A percentile compares a stretch with the other conserved stretches of the same genome.
Conservation (phyloP, 2,329 filamentous ascomycete species). For the Colletotrichum somersetense region DNA sequence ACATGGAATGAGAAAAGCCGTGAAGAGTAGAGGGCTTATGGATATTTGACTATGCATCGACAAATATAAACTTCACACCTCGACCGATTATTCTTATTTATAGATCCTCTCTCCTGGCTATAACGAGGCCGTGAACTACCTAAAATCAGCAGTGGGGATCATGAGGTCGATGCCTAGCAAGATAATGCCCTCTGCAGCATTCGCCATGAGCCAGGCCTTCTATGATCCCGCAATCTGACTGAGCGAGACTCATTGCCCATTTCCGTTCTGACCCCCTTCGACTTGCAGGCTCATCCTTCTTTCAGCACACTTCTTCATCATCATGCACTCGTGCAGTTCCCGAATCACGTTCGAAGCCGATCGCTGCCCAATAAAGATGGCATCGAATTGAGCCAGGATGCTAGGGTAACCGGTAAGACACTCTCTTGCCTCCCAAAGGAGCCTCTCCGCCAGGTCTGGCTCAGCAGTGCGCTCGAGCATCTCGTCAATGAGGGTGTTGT, state of each 20-base stretch:
- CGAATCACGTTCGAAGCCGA: conserved; percentile 22
- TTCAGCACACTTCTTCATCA: conserved; percentile 25
- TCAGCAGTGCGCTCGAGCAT: conserved; percentile 31
- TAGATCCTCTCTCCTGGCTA: background rate
- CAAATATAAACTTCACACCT: no score
- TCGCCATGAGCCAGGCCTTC: background rate
- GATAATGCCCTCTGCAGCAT: no score
- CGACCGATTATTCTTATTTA: background rate
- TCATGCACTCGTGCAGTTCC: conserved; percentile 33
- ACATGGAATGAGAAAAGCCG: no score
- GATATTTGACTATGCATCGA: no score
- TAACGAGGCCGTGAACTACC: background rate
- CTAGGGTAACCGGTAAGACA: conserved; percentile 23
- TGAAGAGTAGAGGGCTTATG: no score
- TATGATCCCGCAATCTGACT: background rate
- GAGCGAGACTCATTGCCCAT: background rate
- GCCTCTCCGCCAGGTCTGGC: conserved; percentile 25
- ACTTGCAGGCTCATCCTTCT: conserved; percentile 27
- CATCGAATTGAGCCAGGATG: conserved; percentile 26
- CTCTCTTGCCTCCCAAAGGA: conserved; percentile 33
- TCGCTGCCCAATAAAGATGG: conserved; percentile 20
- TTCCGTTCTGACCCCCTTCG: background rate
- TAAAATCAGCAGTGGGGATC: background rate
- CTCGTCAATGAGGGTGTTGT: conserved; percentile 36
- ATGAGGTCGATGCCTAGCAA: background rate